Conservation (phyloP, 1,284 basidiomycete genomes). For the Sphagnurus paluster region DNA sequence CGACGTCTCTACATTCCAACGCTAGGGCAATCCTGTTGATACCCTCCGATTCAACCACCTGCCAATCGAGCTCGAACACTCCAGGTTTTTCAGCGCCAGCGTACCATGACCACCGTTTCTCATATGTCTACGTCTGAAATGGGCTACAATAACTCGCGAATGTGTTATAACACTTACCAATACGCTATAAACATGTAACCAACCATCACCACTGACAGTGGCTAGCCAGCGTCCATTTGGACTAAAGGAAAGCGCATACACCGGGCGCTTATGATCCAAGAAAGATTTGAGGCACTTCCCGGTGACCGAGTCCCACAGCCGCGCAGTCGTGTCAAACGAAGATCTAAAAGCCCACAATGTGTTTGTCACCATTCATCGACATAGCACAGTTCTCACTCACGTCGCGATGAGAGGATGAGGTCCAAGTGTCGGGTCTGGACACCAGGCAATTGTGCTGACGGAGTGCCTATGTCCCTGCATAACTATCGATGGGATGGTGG, state of each 20-base stretch:
- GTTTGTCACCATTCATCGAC: slow-evolving; percentile 6
- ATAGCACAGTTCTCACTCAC: slow-evolving; percentile 41
- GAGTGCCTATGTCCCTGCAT: slow-evolving; percentile 66
- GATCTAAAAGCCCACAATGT: slow-evolving; percentile 42
- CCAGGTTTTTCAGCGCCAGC: slow-evolving; percentile 49
- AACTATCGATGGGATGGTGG: slow-evolving; percentile 40
- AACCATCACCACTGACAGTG: slow-evolving; percentile 63
- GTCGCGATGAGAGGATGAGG: slow-evolving; percentile 65
- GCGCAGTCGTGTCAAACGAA: slow-evolving; percentile 74
- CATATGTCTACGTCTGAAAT: slow-evolving; percentile 43
- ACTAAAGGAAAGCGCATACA: slow-evolving; percentile 69
- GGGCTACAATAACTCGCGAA: slow-evolving; percentile 5
- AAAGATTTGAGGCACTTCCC: slow-evolving; percentile 73
- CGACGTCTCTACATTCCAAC: slow-evolving; percentile 53
- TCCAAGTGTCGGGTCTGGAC: slow-evolving; percentile 47
- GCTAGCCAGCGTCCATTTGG: slow-evolving; percentile 62
- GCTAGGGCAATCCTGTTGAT: slow-evolving; percentile 60
- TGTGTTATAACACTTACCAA: slow-evolving; percentile 32
- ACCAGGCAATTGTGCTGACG: slow-evolving; percentile 76
- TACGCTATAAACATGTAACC: slow-evolving; percentile 56
- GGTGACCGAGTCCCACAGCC: slow-evolving; percentile 76
- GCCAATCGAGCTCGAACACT: slow-evolving; percentile 70
- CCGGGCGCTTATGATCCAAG: slow-evolving; percentile 61
- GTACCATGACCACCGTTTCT: slow-evolving; percentile 59
- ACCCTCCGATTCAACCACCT: slow-evolving; percentile 40